Percentiles rank a stretch among this genome's conserved stretches.
Evolutionary conservation across 2,329 filamentous ascomycete genomes (phyloP).

Genomic region (Geoglossum cookeanum): DNA sequence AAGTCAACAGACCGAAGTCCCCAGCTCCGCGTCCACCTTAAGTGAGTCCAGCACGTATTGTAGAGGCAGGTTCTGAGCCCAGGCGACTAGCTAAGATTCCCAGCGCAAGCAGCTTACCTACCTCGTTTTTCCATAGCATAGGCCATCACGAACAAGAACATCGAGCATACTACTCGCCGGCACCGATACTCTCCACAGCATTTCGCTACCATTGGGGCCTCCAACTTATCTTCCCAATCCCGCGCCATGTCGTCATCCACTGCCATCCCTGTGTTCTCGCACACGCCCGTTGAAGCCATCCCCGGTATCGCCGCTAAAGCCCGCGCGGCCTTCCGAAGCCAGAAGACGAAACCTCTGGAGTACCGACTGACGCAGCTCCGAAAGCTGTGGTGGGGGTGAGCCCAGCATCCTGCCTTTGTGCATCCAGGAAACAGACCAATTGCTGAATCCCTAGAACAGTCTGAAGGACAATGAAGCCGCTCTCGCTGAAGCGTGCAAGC

Average conservation of each 20-base stretch:
- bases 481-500: conserved; percentile 53
- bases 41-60: not conserved
- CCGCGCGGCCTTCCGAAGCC: conserved; percentile 51
- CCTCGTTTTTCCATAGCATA: too few species aligned
- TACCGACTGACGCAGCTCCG: conserved; percentile 75
- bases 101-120: too few species aligned
- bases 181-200: too few species aligned
- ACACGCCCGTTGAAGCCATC: conserved; percentile 49
- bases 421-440: not conserved
- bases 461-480: conserved; percentile 58
- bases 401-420: conserved; percentile 4
- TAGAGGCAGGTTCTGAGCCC: too few species aligned
- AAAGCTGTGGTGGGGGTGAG: conserved; percentile 78
- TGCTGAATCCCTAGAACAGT: conserved; percentile 14
- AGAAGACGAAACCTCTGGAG: conserved; percentile 64
- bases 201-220: not conserved
- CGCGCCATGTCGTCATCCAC: not conserved
- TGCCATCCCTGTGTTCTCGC: conserved; percentile 25
- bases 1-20: too few species aligned
- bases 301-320: conserved; percentile 37
- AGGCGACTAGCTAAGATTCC: too few species aligned
- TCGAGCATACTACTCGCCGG: too few species aligned
- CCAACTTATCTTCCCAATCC: not conserved
- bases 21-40: too few species aligned
- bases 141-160: too few species aligned